Conservation (phyloP, 73 alveolate species). For the Stentor coeruleus region DNA sequence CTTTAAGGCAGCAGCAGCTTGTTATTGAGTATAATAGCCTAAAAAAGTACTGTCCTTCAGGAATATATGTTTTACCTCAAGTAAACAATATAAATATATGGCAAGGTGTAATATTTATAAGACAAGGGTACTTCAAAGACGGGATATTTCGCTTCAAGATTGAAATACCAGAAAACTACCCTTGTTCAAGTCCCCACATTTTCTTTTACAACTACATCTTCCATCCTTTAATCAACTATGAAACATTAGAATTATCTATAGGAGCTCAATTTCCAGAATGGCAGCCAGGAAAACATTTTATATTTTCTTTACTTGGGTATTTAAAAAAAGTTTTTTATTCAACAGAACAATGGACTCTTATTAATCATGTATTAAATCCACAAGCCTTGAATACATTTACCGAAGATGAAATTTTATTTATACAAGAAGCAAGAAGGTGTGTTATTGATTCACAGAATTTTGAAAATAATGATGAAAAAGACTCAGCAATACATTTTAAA, state of each 20-base stretch:
- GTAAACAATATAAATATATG: conserved; percentile 12
- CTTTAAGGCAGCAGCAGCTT: conserved; percentile 16
- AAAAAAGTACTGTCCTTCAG: not conserved
- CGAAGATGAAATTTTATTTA: not conserved
- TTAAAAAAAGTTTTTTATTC: conserved; percentile 4
- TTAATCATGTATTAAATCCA: not conserved
- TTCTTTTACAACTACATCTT: conserved; percentile 35
- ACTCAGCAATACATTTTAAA: not conserved
- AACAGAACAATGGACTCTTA: not conserved
- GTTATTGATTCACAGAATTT: not conserved
- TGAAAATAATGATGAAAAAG: not conserved
- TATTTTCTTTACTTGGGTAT: conserved; percentile 9
- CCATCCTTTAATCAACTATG: conserved; percentile 46
- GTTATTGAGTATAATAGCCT: conserved; percentile 6
- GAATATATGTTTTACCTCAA: conserved; percentile 18
- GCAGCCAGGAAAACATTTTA: conserved; percentile 21
- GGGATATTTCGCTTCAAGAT: conserved; percentile 59
- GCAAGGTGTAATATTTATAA: conserved; percentile 24
- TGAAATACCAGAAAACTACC: conserved; percentile 56
- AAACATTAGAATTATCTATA: conserved; percentile 4
- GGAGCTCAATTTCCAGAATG: conserved; percentile 4
- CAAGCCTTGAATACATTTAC: not conserved
- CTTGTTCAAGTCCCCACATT: conserved; percentile 48
- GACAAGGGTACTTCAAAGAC: conserved; percentile 34
- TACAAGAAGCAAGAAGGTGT: conserved; percentile 5